Base-by-base conservation (phyloP, 495 filamentous ascomycete species). In the Xylaria intraflava region DNA sequence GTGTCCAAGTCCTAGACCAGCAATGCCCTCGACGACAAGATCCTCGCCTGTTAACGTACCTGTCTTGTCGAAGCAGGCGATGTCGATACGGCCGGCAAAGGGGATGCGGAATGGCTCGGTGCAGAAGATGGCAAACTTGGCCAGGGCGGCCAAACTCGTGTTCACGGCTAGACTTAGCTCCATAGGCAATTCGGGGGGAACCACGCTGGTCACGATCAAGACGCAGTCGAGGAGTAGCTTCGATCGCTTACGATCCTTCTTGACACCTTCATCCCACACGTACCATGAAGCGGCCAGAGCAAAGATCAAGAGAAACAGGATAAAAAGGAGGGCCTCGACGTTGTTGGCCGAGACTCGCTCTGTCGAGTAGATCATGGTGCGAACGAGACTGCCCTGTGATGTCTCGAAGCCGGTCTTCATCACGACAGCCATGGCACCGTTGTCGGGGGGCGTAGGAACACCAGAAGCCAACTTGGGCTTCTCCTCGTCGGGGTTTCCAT, bases 61-160 rank as follows among this genome's bases (percentile, higher is more conserved):
- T 20, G 93, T 99, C 74, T 99, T 99, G 69, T 99, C 93, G 61
- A 99, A 99, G 76, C 93, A 99, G 43, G 92, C 91, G 40, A 99
- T 80, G 69, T 99, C 93, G 45, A 99, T 87, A 52, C 93, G 86
- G 33, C 93, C 93, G 58, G 94, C 93, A 55, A 88, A 97, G 0
- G 93, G 93, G 69, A 99, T 99, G n/a, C 93, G 83, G 82, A 99
- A 99, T 30, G 93, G 93, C 68, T 99, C 93, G 7, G 93, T 99
- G 66, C 93, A 99, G 76, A 94, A 99, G 65, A 99, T 97, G 19
- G 93, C 93, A 61, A 83, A 93, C 63, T 89, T 90, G 69, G 90
- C 93, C 30, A 99, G 75, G 12, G 93, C 92, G 33, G 94, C 89
- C 66, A 99, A 73, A 81, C 89, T 95, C n/a, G 93, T 97, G 72